These are phyloP conservation scores for Pseudonitzschia delicatissima DNA, from an alignment of 108 stramenopile genomes.

Conservation along the genomic window DNA sequence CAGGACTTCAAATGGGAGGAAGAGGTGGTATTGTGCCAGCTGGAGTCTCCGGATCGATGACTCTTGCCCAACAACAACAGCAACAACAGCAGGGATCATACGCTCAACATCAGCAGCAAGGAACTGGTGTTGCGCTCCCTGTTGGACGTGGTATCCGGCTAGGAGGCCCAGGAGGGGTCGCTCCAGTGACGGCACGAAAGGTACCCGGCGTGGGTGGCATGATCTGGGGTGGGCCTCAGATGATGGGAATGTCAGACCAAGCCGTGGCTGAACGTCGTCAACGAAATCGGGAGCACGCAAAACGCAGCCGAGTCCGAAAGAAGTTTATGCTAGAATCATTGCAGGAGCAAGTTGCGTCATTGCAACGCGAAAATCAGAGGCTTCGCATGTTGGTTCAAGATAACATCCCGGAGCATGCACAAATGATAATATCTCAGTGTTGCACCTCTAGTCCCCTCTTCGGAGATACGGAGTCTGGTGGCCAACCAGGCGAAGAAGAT, in stretches of 20 bases:
- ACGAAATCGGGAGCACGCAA: constrained; percentile 96
- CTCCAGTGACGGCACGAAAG: constrained; percentile 40
- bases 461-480: constrained; percentile 29
- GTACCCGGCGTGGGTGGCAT: constrained; percentile 23
- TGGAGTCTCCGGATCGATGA: constrained; percentile 1
- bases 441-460: constrained; percentile 73
- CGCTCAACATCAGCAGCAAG: constrained; percentile 18
- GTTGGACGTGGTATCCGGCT: constrained; percentile 65
- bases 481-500: constrained; percentile 7
- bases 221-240: constrained; percentile 29
- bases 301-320: constrained; percentile 94
- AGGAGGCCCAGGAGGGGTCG: constrained; percentile 55
- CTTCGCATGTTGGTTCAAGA: constrained; percentile 78
- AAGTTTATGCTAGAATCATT: constrained; percentile 97
- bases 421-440: constrained; percentile 76
- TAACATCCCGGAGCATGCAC: constrained; percentile 77
- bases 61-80: not conserved
- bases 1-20: not conserved
- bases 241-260: constrained; percentile 33
- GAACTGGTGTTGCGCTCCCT: constrained; percentile 45
- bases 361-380: constrained; percentile 89
- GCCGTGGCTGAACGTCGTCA: constrained; percentile 76
- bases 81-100: constrained; percentile 24
- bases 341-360: constrained; percentile 84
- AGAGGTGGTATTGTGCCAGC: not conserved